Evolutionary conservation across 2,329 filamentous ascomycete genomes (phyloP).

Genomic region (Nemania sp.): DNA sequence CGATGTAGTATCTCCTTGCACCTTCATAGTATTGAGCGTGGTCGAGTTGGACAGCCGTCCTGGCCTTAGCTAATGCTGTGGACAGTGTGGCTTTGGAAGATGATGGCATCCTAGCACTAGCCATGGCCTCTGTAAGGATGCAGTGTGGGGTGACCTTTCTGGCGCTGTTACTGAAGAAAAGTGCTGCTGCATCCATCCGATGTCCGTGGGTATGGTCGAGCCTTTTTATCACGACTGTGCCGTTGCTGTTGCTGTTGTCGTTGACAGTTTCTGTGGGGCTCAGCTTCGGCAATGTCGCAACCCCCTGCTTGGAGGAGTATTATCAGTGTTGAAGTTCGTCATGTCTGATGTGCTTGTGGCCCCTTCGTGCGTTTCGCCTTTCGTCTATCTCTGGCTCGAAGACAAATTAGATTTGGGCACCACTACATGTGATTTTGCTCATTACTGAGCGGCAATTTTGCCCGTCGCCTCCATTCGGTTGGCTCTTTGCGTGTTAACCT

Average conservation of each 20-base stretch:
- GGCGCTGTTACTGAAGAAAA: too few species aligned
- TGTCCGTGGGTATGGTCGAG: not conserved
- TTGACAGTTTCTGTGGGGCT: conserved; percentile 1
- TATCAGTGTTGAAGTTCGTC: not conserved
- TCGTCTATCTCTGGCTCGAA: not conserved
- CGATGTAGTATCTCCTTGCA: conserved; percentile 34
- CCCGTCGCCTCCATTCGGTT: not conserved
- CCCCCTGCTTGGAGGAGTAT: conserved; percentile 3
- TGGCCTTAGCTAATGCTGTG: conserved; percentile 34
- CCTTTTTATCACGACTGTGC: conserved; percentile 9
- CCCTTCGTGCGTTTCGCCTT: not conserved
- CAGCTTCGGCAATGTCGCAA: conserved; percentile 8
- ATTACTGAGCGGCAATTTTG: not conserved
- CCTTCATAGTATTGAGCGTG: conserved; percentile 34
- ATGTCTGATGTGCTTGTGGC: not conserved
- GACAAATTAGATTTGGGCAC: not conserved
- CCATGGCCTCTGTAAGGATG: too few species aligned
- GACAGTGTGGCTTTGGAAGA: conserved; percentile 31
- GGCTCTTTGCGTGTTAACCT: not conserved
- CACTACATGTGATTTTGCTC: not conserved
- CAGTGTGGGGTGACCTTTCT: too few species aligned
- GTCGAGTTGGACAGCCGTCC: conserved; percentile 37
- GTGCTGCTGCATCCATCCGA: not conserved
- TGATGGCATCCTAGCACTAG: conserved; percentile 25
- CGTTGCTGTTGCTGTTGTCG: not conserved